Base-by-base conservation (phyloP, 164 flowering plant species). In the Echeveria elegans region DNA sequence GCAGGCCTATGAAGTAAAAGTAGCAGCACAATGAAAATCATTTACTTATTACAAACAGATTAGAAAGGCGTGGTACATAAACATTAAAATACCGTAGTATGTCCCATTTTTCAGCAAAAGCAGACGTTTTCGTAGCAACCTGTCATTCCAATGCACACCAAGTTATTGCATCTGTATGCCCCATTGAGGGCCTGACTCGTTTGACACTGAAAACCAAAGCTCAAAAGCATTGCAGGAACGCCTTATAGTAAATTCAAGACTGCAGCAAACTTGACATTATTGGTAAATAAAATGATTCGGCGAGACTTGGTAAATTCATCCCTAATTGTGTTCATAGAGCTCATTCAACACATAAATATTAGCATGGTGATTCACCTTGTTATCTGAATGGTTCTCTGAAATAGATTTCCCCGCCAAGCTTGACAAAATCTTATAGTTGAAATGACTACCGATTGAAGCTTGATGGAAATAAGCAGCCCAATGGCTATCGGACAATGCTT, bases 401-500 rank as follows among this genome's bases (percentile, higher is more conserved):
- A 75, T 78, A 59, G 24, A 64, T 65, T 81, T 80, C 75, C 65
- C 73, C 66, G 69, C 69, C 40, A 66, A 38, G 72, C 71, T 70
- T 64, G 83, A 77, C 64, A 80, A 69, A 67, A 87, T 71, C 72
- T 81, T 86, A 48, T 77, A 76, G 67, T 76, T 83, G 59, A 85
- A 72, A 71, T 83, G 82, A 70, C 79, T 80, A 5, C 99, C 96
- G 78, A 92, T 64, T 6, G 99, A 89, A 68, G 97, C 97, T 81
- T 95, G 99, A 78, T 95, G 97, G 67, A 92, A 95, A 78, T 73
- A 95, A 52, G 96, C 85, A 72, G 88, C 99, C 90, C 89, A 95
- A 62, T 85, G 86, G 72, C 72, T 78, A 69, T 68, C 75, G 64
- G 89, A 80, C 45, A 87, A 82, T 56, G 73, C 64, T 67, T 86